These are phyloP conservation scores for Potentilla sterilis DNA, from an alignment of 306 rosid genomes.

Conservation along the genomic window DNA sequence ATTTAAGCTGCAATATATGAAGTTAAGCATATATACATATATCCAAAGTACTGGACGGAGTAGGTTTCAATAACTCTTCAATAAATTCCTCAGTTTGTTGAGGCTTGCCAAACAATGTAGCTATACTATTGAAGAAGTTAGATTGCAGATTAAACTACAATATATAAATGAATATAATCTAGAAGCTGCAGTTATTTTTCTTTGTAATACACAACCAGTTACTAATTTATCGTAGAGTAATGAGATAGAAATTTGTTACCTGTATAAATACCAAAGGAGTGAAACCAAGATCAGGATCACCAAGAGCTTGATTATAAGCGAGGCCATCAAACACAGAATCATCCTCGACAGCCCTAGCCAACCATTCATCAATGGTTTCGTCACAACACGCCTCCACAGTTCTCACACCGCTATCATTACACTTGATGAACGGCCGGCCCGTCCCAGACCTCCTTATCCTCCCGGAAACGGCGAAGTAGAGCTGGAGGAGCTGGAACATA, in stretches of 20 bases:
- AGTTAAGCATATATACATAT: too few relatives aligned
- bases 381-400: slow-evolving; percentile 55
- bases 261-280: slow-evolving; percentile 72
- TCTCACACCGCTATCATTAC: slow-evolving; percentile 77
- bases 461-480: slow-evolving; percentile 47
- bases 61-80: too few relatives aligned
- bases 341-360: slow-evolving; percentile 30
- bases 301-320: slow-evolving; percentile 48
- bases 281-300: slow-evolving; percentile 66
- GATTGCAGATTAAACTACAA: too few relatives aligned
- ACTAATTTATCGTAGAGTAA: background rate
- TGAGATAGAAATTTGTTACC: slow-evolving; percentile 30
- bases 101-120: too few relatives aligned
- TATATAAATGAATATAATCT: too few relatives aligned
- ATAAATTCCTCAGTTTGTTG: too few relatives aligned
- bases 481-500: slow-evolving; percentile 53
- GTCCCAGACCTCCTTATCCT: slow-evolving; percentile 48
- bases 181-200: background rate
- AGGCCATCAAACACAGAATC: slow-evolving; percentile 25
- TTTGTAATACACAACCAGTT: too few relatives aligned
- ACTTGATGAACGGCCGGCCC: slow-evolving; percentile 54
- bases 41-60: too few relatives aligned
- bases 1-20: too few relatives aligned
- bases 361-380: slow-evolving; percentile 43
- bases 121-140: too few relatives aligned